Percentiles rank a stretch among this genome's conserved stretches.
Evolutionary conservation across 371 early-diverging fungal genomes (phyloP).

Genomic region (Mucor piriformis): DNA sequence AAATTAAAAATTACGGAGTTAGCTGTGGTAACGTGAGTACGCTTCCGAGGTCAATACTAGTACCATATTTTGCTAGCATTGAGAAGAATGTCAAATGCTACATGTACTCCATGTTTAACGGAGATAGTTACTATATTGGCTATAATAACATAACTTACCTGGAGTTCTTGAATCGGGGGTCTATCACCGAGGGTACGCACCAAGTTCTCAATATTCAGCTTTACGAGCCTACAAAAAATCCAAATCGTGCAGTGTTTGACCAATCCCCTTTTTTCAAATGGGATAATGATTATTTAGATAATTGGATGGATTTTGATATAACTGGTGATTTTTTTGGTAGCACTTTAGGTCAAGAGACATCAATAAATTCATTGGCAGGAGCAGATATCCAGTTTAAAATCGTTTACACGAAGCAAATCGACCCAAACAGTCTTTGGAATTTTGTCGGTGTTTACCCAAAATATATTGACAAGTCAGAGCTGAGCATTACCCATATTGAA

Average conservation of each 20-base stretch:
- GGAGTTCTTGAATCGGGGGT: no score
- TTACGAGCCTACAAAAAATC: background rate
- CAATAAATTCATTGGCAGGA: background rate
- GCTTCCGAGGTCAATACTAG: no score
- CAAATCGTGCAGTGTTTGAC: background rate
- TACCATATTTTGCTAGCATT: no score
- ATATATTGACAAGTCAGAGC: conserved; percentile 26
- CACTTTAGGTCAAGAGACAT: background rate
- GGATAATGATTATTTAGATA: background rate
- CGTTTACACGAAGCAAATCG: background rate
- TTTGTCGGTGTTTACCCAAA: conserved; percentile 36
- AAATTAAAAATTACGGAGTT: no score
- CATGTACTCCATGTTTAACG: no score
- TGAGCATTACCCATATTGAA: conserved; percentile 25
- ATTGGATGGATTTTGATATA: background rate
- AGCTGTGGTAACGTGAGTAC: no score
- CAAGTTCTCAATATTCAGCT: background rate
- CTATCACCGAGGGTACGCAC: no score
- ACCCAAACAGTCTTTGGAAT: conserved; percentile 20
- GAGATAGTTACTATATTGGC: no score
- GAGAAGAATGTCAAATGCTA: no score
- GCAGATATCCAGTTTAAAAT: background rate
- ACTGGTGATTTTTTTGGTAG: background rate
- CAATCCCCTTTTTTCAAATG: background rate
- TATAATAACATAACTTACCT: no score